Conservation (phyloP, 106 monocot species). For the Dactylorhiza incarnata region DNA sequence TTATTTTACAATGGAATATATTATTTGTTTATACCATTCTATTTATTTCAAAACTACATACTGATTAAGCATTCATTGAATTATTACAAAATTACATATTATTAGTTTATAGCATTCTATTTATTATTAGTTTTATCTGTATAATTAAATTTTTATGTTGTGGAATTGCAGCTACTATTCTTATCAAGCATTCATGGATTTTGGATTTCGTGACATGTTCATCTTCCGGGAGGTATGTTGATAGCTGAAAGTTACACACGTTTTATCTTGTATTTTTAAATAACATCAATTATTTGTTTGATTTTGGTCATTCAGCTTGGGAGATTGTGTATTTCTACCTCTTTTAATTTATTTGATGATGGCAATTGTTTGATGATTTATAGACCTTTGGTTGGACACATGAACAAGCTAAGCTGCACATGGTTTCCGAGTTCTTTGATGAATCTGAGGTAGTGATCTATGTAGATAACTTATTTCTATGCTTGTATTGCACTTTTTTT, state of each 20-base stretch:
- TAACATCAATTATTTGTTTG: background rate
- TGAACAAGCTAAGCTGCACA: slow-evolving; percentile 87
- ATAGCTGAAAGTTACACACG: background rate
- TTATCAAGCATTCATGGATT: slow-evolving; percentile 73
- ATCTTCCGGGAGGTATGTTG: slow-evolving; percentile 85
- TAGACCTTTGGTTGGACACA: slow-evolving; percentile 94
- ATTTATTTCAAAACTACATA: too few relatives aligned
- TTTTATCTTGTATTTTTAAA: background rate
- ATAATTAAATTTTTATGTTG: background rate
- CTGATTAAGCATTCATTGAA: too few relatives aligned
- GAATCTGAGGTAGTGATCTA: slow-evolving; percentile 58
- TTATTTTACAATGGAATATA: too few relatives aligned
- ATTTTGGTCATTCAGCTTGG: slow-evolving; percentile 1
- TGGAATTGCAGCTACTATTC: slow-evolving; percentile 82
- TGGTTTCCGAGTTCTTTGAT: slow-evolving; percentile 82
- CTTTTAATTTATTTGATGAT: background rate
- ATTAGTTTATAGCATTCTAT: too few relatives aligned
- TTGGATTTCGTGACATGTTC: slow-evolving; percentile 83
- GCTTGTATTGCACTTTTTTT: background rate
- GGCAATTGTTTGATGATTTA: slow-evolving; percentile 4
- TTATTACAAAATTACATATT: too few relatives aligned
- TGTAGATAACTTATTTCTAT: background rate
- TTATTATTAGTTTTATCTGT: background rate
- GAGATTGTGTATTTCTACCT: background rate
- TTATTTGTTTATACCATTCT: too few relatives aligned